Percentiles rank a stretch among this genome's conserved stretches.
phyloP scores from a whole-genome alignment of 2,329 filamentous ascomycete genomes.

The Gaeumannomyces sp. region DNA sequence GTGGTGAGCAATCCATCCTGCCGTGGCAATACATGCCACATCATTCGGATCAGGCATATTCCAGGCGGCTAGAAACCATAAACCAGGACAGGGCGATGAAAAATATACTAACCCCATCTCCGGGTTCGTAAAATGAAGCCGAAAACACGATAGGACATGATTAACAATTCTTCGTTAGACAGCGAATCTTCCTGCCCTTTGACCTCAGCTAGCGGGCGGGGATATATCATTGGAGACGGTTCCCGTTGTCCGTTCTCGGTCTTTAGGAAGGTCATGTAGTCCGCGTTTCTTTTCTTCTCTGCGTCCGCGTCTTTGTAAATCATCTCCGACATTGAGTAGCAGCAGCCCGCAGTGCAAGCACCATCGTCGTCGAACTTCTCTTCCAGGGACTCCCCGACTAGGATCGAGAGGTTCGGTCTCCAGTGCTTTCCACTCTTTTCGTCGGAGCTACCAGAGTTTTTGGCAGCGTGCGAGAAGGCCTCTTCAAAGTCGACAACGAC shows the following conservation, averaged over 20 bases:
- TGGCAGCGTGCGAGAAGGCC: conserved; percentile 16
- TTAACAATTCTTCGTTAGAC: conserved; percentile 21
- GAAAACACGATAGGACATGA: conserved; percentile 28
- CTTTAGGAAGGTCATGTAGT: conserved; percentile 13
- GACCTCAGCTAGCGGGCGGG: conserved; percentile 11
- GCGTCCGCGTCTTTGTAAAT: conserved; percentile 11
- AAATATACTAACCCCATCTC: conserved; percentile 25
- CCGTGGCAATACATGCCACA: too few relatives aligned
- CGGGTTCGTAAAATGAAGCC: conserved; percentile 27
- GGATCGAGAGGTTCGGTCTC: background rate
- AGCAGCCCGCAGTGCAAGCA: conserved; percentile 12
- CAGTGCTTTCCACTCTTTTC: background rate
- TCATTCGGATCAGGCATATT: too few relatives aligned
- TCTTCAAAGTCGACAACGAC: conserved; percentile 26
- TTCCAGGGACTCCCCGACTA: background rate
- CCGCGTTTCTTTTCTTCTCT: conserved; percentile 10
- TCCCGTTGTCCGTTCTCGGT: conserved; percentile 9
- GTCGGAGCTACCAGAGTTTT: too few relatives aligned
- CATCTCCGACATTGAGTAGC: conserved; percentile 1
- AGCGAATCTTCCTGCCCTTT: conserved; percentile 6
- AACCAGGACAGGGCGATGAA: too few relatives aligned
- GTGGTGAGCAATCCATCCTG: too few relatives aligned
- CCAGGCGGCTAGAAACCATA: too few relatives aligned
- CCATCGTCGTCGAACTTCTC: background rate
- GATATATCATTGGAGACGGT: conserved; percentile 12